Base-by-base conservation (phyloP, 768 basidiomycete species). In the Boletus sp. region DNA sequence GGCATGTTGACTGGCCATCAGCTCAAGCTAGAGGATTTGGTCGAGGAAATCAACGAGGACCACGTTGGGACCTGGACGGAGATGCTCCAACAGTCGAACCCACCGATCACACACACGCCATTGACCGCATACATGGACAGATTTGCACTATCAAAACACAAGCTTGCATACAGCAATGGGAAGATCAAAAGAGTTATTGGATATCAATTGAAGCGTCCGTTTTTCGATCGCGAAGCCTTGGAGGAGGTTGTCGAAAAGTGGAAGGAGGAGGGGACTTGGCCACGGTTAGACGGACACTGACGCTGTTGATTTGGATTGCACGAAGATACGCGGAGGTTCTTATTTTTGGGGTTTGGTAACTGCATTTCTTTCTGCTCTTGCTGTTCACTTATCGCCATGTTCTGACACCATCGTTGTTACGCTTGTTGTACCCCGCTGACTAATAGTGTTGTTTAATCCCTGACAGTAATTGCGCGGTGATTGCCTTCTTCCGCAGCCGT, bases 11-110 rank as follows among this genome's bases (percentile, higher is more conserved):
- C 18, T 1, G 18, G 5, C 32, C 14, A 32, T 28, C 64, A 90
- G 86, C 75, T 89, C 62, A 79, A 76, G 45, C 77, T 83, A 29
- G 86, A 90, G 52, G 89, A 91, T 60, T 71, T 81, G 40, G 81
- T 92, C 7, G 89, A 92, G 66, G 89, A 91, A 48, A 89, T 92
- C 65, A 94, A 93, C 66, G 90, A 92, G 66, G 82, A 85, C 47
- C 92, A 94, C 66, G 88, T 92, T 33, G 77, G 81, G 51, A 84
- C 82, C 11, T 94, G 92, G 92, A 89, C 85, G 8, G 80, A 89
- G 68, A 91, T 94, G 87, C 80, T 92, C 62, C 73, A 75, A 20
- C 83, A 74, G 46, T 87, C 91, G 36, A 80, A 83, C 39, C 90
- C 90, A 28, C 87, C 87, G 3, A 78, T 91, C 55, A 76, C 80